Evolutionary conservation across 164 flowering plant genomes (phyloP).

Genomic region (Magnolia sinica): DNA sequence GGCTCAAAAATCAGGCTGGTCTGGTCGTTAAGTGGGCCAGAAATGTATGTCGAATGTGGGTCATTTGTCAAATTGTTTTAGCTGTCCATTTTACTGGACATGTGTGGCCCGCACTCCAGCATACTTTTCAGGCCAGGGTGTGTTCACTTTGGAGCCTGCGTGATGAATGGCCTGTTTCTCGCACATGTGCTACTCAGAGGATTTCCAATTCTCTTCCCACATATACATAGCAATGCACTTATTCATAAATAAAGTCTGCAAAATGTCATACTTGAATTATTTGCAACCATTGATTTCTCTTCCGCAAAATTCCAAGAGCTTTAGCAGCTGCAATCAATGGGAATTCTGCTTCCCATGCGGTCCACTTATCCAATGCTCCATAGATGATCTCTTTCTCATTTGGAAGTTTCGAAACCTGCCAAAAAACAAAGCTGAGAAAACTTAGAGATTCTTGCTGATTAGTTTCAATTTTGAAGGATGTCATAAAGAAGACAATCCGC

Average conservation of each 20-base stretch:
- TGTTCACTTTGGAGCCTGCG: too few species aligned
- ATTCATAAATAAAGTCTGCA: neutral
- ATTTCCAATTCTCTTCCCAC: neutral
- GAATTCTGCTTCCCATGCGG: constrained; percentile 90
- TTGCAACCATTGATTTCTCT: constrained; percentile 68
- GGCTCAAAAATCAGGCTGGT: too few species aligned
- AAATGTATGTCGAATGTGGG: neutral
- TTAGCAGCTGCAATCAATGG: constrained; percentile 86
- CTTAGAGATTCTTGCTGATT: neutral
- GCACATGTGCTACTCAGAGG: neutral
- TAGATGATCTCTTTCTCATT: constrained; percentile 83
- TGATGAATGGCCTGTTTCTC: neutral
- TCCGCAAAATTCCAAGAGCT: constrained; percentile 66
- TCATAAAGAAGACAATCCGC: neutral
- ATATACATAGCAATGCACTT: neutral
- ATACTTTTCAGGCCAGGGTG: too few species aligned
- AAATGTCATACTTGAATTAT: constrained; percentile 63
- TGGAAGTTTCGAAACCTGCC: constrained; percentile 70
- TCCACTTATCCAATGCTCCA: constrained; percentile 90
- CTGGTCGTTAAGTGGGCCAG: neutral
- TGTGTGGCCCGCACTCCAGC: neutral
- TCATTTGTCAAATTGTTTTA: neutral
- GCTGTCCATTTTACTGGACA: neutral
- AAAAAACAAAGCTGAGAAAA: neutral
- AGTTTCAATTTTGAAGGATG: neutral